Conservation (phyloP, 1,139 yeast genomes). For the Fermentozyma sake region DNA sequence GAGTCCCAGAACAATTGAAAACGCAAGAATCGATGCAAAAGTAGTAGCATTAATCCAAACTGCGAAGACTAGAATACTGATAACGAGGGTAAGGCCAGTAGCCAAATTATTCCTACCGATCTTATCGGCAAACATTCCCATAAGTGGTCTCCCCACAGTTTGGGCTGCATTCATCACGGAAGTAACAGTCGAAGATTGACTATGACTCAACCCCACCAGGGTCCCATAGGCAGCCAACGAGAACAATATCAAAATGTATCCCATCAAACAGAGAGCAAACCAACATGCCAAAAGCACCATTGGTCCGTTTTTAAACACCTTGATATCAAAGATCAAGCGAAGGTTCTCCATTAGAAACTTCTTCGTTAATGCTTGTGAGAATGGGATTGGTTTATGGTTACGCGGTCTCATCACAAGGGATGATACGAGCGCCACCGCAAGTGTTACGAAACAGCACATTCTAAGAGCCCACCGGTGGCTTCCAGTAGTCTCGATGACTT, state of each 20-base stretch:
- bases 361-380: slow-evolving; percentile 16
- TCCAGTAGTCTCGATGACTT: slow-evolving; percentile 46
- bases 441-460: slow-evolving; percentile 49
- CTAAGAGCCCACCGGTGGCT: slow-evolving; percentile 66
- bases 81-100: slow-evolving; percentile 22
- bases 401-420: slow-evolving; percentile 44
- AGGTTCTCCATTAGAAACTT: slow-evolving; percentile 17
- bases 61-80: slow-evolving; percentile 36
- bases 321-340: slow-evolving; percentile 23
- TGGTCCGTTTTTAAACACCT: slow-evolving; percentile 31
- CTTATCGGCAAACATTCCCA: slow-evolving; percentile 56
- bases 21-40: slow-evolving; percentile 48
- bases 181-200: slow-evolving; percentile 57
- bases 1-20: slow-evolving; percentile 50
- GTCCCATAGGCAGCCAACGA: slow-evolving; percentile 60
- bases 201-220: slow-evolving; percentile 50
- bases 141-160: slow-evolving; percentile 58
- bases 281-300: slow-evolving; percentile 46
- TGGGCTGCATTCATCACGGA: slow-evolving; percentile 64
- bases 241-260: slow-evolving; percentile 57
- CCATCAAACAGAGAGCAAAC: slow-evolving; percentile 53
- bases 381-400: slow-evolving; percentile 28
- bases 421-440: slow-evolving; percentile 32
- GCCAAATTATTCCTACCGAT: slow-evolving; percentile 57
- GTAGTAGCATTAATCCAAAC: slow-evolving; percentile 55